Conservation (phyloP, 2,329 filamentous ascomycete genomes). For the Microthyrium microscopicum region DNA sequence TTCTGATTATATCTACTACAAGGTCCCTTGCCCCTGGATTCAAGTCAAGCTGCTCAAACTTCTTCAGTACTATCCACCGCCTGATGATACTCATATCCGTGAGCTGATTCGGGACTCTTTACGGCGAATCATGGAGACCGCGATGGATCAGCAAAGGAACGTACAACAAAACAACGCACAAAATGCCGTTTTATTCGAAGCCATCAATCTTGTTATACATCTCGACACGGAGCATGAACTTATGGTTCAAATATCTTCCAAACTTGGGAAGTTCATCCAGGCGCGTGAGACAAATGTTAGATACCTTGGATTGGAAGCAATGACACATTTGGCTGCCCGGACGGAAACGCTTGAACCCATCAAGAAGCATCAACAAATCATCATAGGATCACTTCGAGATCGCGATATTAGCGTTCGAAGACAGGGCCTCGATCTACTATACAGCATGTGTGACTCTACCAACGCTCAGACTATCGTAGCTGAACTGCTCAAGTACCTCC, state of each 20-base stretch:
- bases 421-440: conserved; percentile 87
- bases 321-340: conserved; percentile 91
- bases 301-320: conserved; percentile 88
- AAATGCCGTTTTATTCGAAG: conserved; percentile 94
- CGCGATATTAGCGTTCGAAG: conserved; percentile 92
- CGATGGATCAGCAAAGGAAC: conserved; percentile 90
- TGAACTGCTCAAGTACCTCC: conserved; percentile 83
- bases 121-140: conserved; percentile 77
- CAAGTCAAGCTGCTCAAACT: conserved; percentile 86
- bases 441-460: conserved; percentile 98
- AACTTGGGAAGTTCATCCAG: conserved; percentile 87
- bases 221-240: conserved; percentile 85
- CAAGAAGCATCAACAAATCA: conserved; percentile 94
- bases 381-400: conserved; percentile 84
- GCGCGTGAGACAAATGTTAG: conserved; percentile 94
- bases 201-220: conserved; percentile 96
- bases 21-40: conserved; percentile 97
- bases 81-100: conserved; percentile 81
- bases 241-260: conserved; percentile 88
- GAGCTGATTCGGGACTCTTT: conserved; percentile 84
- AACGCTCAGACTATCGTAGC: conserved; percentile 88
- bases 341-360: conserved; percentile 92
- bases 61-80: conserved; percentile 90
- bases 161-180: conserved; percentile 99
- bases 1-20: conserved; percentile 93